Percentiles rank a stretch among this genome's conserved stretches.
Conservation (phyloP, 2,329 filamentous ascomycete species). For the Albifimbria verrucaria region DNA sequence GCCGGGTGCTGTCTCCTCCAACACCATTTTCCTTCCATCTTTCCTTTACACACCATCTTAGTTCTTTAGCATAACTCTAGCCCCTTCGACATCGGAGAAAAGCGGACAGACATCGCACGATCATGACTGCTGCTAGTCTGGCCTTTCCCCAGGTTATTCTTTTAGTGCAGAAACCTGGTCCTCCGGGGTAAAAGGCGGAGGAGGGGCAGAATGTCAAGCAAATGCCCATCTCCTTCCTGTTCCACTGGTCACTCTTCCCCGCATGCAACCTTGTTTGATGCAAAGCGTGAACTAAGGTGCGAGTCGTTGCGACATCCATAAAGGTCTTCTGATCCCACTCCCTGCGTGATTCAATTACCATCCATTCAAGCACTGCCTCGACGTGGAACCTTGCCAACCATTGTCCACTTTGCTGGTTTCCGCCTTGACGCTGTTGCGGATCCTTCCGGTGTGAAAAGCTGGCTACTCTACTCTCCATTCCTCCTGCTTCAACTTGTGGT, state of each 20-base stretch:
- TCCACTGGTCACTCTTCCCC: neutral
- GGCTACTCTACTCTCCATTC: neutral
- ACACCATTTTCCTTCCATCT: too few species aligned
- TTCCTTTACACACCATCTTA: too few species aligned
- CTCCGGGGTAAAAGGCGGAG: neutral
- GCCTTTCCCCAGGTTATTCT: too few species aligned
- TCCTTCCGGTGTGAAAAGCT: neutral
- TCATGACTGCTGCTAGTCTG: too few species aligned
- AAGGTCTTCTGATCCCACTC: neutral
- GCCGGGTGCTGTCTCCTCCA: too few species aligned
- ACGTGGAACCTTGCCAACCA: too few species aligned
- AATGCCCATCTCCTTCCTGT: neutral
- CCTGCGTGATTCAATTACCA: neutral
- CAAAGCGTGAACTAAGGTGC: neutral
- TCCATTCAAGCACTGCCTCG: neutral
- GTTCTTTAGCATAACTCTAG: too few species aligned
- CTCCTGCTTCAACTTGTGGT: neutral
- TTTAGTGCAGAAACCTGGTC: too few species aligned
- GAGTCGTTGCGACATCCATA: neutral
- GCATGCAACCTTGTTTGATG: neutral
- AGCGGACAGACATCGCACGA: too few species aligned
- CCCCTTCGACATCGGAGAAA: too few species aligned
- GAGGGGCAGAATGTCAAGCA: neutral
- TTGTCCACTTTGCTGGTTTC: neutral
- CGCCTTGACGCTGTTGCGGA: neutral